A percentile compares a stretch with the other conserved stretches of the same genome.
These are phyloP conservation scores for Dothistroma pini DNA, from an alignment of 2,329 filamentous ascomycete genomes.

Conservation along the genomic window DNA sequence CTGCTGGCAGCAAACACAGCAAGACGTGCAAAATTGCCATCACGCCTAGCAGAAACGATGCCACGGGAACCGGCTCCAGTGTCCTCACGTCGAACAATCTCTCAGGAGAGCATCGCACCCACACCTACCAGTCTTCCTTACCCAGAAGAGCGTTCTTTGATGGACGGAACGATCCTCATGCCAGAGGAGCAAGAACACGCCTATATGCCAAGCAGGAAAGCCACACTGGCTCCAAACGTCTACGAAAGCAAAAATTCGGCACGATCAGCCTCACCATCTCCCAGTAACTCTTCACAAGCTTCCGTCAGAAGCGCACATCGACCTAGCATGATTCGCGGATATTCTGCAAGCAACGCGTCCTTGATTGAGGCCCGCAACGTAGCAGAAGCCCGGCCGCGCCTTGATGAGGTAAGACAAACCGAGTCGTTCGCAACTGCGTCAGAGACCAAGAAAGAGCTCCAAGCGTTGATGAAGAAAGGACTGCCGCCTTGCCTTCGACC, in stretches of 20 bases:
- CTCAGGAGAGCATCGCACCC: neutral
- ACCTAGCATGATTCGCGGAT: neutral
- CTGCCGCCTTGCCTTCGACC: slow-evolving; percentile 68
- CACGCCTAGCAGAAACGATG: slow-evolving; percentile 23
- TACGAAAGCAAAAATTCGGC: neutral
- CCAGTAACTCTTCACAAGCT: slow-evolving; percentile 13
- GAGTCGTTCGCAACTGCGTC: slow-evolving; percentile 25
- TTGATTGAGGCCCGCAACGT: slow-evolving; percentile 10
- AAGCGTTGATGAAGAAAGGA: slow-evolving; percentile 38
- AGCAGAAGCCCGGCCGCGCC: slow-evolving; percentile 9
- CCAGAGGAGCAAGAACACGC: slow-evolving; percentile 43
- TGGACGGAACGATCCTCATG: slow-evolving; percentile 36
- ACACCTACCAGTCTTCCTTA: slow-evolving; percentile 39
- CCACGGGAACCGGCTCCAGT: slow-evolving; percentile 24
- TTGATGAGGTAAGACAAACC: slow-evolving; percentile 10
- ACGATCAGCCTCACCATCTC: slow-evolving; percentile 20
- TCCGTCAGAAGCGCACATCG: slow-evolving; percentile 8
- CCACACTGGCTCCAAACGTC: slow-evolving; percentile 7
- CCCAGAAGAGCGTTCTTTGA: slow-evolving; percentile 40
- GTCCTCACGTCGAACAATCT: slow-evolving; percentile 32
- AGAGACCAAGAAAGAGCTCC: slow-evolving; percentile 44
- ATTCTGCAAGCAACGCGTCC: slow-evolving; percentile 12
- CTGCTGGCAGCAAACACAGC: slow-evolving; percentile 28
- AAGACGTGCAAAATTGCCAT: slow-evolving; percentile 25
- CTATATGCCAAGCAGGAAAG: slow-evolving; percentile 27